Evolutionary conservation across 2,329 filamentous ascomycete species (phyloP), one percentile per base, ranked within the genome.

Genomic region (Ustulina deusta): DNA sequence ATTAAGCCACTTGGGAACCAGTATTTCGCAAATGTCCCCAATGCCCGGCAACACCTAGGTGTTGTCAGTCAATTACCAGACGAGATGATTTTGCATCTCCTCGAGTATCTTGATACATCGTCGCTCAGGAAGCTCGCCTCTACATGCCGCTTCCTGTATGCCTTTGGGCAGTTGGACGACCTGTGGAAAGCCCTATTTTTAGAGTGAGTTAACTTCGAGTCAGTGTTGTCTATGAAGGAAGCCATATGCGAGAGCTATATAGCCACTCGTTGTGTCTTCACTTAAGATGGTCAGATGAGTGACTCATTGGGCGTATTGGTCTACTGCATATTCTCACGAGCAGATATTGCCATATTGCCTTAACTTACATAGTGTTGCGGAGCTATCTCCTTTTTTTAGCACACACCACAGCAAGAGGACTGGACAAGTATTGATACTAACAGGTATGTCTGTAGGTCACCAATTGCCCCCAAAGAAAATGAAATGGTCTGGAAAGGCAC

Each of bases 1-100:
- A 85, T 98, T 71, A 96, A 94, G 77, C 95, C 96, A 1, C 86
- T 91, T 69, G 96, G 95, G 42, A 98, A 99, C 82, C 90, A 90
- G 73, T 90, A 86, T 56, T 86, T 95, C 49, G 88, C 89, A 22
- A 84, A 88, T 13, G 84, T 83, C 2, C 84, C 84, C 63, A 92
- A 92, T 80, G 87, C 93, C 55, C 92, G 93, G 67, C 79, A 83
- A 56, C 85, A 83, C 44, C 86, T 89, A 69, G 94, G 94, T 17
- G 76, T 77, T 5, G 91, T 97, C 77, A 85, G 86, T 65, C 78
- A 79, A 44, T 81, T 97, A 61, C 92, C 94, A 3, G 95, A 98
- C 79, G 94, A 97, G 80, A 81, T 96, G 72, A 82, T 97, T 57
- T 85, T 90, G 72, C 83, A 91, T 61, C 77, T 97, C 17, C 81